Evolutionary conservation across 1,284 basidiomycete genomes (phyloP).

Genomic region (Tetrapyrgos nigripes): DNA sequence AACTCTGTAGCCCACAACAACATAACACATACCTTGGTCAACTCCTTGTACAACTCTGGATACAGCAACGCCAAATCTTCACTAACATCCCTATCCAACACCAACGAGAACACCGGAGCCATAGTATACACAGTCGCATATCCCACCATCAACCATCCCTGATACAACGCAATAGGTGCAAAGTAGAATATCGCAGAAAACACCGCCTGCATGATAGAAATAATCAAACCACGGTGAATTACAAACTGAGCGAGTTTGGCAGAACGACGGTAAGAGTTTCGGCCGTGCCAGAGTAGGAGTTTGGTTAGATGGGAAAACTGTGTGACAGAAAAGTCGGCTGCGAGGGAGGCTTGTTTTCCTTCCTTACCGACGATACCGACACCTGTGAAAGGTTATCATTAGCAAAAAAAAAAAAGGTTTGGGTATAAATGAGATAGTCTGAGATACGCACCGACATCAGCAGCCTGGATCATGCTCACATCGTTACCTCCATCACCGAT

Average conservation of each 20-base stretch:
- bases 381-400: slow-evolving; percentile 66
- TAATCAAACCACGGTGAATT: slow-evolving; percentile 97
- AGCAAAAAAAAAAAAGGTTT: slow-evolving; percentile 4
- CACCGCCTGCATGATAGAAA: slow-evolving; percentile 97
- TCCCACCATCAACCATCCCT: slow-evolving; percentile 98
- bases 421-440: not conserved
- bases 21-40: slow-evolving; percentile 80
- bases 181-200: slow-evolving; percentile 99
- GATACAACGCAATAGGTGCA: slow-evolving; percentile 97
- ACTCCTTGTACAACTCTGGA: slow-evolving; percentile 97
- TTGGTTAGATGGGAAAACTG: slow-evolving; percentile 97
- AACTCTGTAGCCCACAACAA: not conserved
- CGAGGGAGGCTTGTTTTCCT: slow-evolving; percentile 96
- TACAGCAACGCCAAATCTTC: slow-evolving; percentile 96
- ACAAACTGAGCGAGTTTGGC: slow-evolving; percentile 99
- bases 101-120: slow-evolving; percentile 98
- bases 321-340: slow-evolving; percentile 97
- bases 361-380: slow-evolving; percentile 99
- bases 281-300: slow-evolving; percentile 95
- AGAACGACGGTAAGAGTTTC: slow-evolving; percentile 97
- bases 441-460: slow-evolving; percentile 81
- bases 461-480: slow-evolving; percentile 96
- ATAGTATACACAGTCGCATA: slow-evolving; percentile 99
- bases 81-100: slow-evolving; percentile 95
- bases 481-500: slow-evolving; percentile 97